Evolutionary conservation across 345 rosid genomes (phyloP).

Genomic region (Melaleuca alternifolia): DNA sequence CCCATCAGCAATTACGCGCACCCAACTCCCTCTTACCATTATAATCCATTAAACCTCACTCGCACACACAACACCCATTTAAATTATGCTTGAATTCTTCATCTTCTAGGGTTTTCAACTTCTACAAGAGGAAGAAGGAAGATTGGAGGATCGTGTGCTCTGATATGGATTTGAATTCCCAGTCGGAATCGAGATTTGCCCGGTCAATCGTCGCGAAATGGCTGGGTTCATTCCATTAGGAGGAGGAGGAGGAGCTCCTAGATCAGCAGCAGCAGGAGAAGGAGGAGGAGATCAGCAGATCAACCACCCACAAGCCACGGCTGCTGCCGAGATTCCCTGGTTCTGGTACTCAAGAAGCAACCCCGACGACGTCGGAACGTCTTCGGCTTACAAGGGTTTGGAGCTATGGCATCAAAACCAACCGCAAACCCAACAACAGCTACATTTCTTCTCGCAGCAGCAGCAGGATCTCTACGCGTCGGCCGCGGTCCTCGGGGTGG

Average conservation of each 20-base stretch:
- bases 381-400: background rate
- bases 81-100: background rate
- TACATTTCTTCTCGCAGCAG: constrained; percentile 11
- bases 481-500: constrained; percentile 10
- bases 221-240: constrained; percentile 36
- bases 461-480: background rate
- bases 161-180: background rate
- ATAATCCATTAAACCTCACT: background rate
- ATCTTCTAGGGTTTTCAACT: background rate
- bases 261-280: background rate
- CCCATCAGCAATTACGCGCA: background rate
- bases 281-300: background rate
- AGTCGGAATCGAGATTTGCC: background rate
- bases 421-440: background rate
- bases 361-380: background rate
- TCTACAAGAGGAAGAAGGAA: background rate
- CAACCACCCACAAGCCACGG: background rate
- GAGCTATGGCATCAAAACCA: background rate
- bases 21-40: background rate
- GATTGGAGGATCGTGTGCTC: background rate
- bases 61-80: background rate
- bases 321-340: background rate
- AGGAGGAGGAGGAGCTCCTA: constrained; percentile 1
- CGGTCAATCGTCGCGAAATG: constrained; percentile 7
- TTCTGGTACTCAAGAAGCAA: background rate